Percentiles rank a stretch among this genome's conserved stretches.
Conservation (phyloP, 495 filamentous ascomycete genomes). For the Penicillium bialowiezense region DNA sequence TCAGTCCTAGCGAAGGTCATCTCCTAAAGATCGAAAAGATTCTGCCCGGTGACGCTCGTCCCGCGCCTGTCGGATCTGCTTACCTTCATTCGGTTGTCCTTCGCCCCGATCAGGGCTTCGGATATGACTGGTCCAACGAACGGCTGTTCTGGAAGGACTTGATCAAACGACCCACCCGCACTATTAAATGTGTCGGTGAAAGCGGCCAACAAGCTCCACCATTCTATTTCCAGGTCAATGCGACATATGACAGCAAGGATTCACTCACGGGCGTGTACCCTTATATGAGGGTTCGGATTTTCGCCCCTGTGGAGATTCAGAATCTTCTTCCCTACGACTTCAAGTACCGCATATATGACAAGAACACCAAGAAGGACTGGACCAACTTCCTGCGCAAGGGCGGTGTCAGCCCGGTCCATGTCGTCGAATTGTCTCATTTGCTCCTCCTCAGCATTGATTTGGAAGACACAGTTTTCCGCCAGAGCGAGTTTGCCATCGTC, state of each 20-base stretch:
- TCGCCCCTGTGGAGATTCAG: constrained; percentile 88
- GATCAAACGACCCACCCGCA: constrained; percentile 75
- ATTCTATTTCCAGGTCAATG: constrained; percentile 95
- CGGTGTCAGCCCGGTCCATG: constrained; percentile 93
- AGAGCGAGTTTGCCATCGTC: constrained; percentile 95
- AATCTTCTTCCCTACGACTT: constrained; percentile 96
- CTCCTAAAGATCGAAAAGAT: constrained; percentile 98
- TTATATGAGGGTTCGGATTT: constrained; percentile 88
- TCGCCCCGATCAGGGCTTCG: constrained; percentile 93
- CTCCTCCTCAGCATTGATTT: constrained; percentile 89
- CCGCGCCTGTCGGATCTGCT: constrained; percentile 87
- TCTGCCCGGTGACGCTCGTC: constrained; percentile 83
- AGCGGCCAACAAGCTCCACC: constrained; percentile 70
- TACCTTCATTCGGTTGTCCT: constrained; percentile 89
- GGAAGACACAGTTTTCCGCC: constrained; percentile 91
- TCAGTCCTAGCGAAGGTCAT: constrained; percentile 82
- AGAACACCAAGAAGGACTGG: constrained; percentile 97
- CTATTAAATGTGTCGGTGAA: constrained; percentile 83
- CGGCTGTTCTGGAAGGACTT: constrained; percentile 90
- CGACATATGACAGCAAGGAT: constrained; percentile 75
- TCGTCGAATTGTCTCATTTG: constrained; percentile 92
- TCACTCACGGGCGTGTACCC: constrained; percentile 81
- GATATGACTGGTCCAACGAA: constrained; percentile 90
- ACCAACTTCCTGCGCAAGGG: constrained; percentile 96
- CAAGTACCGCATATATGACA: constrained; percentile 98